phyloP scores from a whole-genome alignment of 2,329 filamentous ascomycete species.

The Fusarium multiceps region DNA sequence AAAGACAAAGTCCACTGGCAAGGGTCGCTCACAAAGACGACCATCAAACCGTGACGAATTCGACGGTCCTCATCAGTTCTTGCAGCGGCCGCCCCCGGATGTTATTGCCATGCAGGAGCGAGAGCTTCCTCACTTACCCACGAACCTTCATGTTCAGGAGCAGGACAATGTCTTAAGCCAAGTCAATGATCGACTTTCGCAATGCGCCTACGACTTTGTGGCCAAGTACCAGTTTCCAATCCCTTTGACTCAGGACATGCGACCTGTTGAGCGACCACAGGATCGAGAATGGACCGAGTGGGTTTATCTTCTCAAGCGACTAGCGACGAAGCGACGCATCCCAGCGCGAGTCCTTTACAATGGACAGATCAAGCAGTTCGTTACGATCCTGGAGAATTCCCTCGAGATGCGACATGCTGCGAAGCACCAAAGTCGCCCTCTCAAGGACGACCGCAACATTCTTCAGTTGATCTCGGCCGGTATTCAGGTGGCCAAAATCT shows the following conservation, averaged over 20 bases:
- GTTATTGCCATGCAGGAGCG: constrained; percentile 81
- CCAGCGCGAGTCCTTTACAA: constrained; percentile 87
- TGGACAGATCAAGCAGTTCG: constrained; percentile 90
- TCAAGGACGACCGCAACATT: constrained; percentile 91
- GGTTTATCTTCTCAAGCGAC: constrained; percentile 86
- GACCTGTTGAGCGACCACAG: constrained; percentile 77
- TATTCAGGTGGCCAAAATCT: constrained; percentile 86
- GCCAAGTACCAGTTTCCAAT: constrained; percentile 93
- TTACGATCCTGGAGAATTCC: constrained; percentile 88
- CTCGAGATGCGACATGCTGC: constrained; percentile 88
- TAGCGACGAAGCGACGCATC: constrained; percentile 87
- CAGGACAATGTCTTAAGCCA: constrained; percentile 83
- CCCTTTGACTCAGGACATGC: constrained; percentile 83
- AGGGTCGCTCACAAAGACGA: constrained; percentile 70
- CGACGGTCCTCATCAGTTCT: constrained; percentile 85
- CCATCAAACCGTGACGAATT: constrained; percentile 89
- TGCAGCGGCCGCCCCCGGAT: constrained; percentile 77
- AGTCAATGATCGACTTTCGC: constrained; percentile 86
- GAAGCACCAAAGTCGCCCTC: constrained; percentile 82
- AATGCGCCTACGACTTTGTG: constrained; percentile 90
- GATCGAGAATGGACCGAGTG: constrained; percentile 93
- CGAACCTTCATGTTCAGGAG: constrained; percentile 84
- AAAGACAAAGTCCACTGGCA: constrained; percentile 60
- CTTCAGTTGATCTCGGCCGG: constrained; percentile 88
- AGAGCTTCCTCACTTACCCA: constrained; percentile 83